phyloP scores from a whole-genome alignment of 139 green algal genomes.

The Volvox africanus region DNA sequence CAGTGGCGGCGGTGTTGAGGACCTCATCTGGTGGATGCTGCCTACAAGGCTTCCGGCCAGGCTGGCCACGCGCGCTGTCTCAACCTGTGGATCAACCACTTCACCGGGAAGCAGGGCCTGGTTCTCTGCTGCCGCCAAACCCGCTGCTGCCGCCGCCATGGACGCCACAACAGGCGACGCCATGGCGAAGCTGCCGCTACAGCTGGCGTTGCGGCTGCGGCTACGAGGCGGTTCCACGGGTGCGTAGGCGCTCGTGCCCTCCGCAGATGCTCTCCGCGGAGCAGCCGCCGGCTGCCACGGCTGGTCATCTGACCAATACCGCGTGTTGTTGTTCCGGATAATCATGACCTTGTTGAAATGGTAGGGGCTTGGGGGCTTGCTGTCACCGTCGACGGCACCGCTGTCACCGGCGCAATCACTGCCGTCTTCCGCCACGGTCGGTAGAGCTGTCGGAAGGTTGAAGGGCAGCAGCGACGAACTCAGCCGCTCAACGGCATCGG shows the following conservation, averaged over 20 bases:
- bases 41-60: not conserved
- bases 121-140: not conserved
- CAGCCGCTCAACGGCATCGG: not conserved
- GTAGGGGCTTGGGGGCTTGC: not conserved
- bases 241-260: not conserved
- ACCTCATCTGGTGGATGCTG: not conserved
- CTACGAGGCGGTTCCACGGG: too few species aligned
- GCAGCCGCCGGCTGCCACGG: not conserved
- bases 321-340: constrained; percentile 7
- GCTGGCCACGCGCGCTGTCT: not conserved
- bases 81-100: not conserved
- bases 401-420: not conserved
- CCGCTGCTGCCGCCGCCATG: not conserved
- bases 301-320: not conserved
- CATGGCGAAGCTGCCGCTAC: not conserved
- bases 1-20: not conserved
- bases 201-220: not conserved
- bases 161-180: not conserved
- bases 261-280: not conserved
- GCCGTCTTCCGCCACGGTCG: not conserved
- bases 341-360: constrained; percentile 18
- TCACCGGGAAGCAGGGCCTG: not conserved
- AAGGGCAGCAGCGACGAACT: constrained; percentile 39
- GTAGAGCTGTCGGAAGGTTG: not conserved
- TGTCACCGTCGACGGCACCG: not conserved